Percentiles rank a stretch among this genome's conserved stretches.
These are phyloP conservation scores for Myxozyma neotropica DNA, from an alignment of 805 yeast genomes.

Conservation along the genomic window DNA sequence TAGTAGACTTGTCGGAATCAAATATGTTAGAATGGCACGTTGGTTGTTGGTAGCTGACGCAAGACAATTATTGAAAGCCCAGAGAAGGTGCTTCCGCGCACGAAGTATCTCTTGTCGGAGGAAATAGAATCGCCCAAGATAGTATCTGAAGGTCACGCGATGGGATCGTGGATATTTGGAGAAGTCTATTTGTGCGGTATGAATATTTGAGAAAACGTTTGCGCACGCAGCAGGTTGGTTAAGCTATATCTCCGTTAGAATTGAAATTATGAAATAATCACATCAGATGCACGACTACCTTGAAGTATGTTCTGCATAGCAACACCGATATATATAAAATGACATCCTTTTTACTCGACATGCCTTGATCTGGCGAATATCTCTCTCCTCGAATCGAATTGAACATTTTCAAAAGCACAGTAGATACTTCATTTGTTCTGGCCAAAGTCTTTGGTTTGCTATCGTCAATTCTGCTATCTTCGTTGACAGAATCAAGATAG, in stretches of 20 bases:
- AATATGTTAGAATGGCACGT: conserved; percentile 49
- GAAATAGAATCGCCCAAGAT: conserved; percentile 59
- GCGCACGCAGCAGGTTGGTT: conserved; percentile 43
- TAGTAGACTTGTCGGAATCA: conserved; percentile 57
- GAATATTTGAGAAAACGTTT: conserved; percentile 60
- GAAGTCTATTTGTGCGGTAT: conserved; percentile 48
- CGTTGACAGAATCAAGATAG: conserved; percentile 22
- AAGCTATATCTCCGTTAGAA: conserved; percentile 34
- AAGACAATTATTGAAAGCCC: conserved; percentile 54
- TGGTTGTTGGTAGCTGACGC: conserved; percentile 41
- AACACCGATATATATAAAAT: conserved; percentile 56
- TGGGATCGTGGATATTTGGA: conserved; percentile 50
- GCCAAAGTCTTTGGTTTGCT: conserved; percentile 43
- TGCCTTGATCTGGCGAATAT: conserved; percentile 34
- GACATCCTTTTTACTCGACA: conserved; percentile 49
- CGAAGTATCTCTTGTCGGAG: conserved; percentile 55
- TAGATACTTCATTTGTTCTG: conserved; percentile 51
- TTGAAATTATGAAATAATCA: conserved; percentile 39
- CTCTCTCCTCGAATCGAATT: conserved; percentile 59
- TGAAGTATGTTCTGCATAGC: conserved; percentile 60
- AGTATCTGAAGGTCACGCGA: conserved; percentile 58
- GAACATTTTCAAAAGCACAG: conserved; percentile 59
- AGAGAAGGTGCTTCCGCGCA: conserved; percentile 56
- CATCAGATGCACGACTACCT: conserved; percentile 35
- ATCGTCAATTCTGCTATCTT: conserved; percentile 30